A percentile compares a stretch with the other conserved stretches of the same genome.
Evolutionary conservation across 257 asterid genomes (phyloP).

Genomic region (Capsicum pubescens): DNA sequence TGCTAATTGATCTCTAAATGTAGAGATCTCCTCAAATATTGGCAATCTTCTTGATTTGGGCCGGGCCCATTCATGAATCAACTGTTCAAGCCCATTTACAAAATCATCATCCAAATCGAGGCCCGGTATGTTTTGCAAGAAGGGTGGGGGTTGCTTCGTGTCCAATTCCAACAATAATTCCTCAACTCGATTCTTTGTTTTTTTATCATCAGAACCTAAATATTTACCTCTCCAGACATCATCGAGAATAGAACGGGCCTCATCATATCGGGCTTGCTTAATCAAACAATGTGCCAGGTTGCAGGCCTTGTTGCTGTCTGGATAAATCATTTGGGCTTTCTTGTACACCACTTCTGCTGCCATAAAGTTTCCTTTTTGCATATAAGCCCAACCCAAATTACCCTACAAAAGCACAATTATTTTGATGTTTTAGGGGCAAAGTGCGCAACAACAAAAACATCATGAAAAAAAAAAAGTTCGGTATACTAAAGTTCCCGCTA

Average conservation of each 20-base stretch:
- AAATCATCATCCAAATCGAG: constrained; percentile 63
- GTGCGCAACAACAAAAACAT: no score
- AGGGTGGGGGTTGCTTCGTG: constrained; percentile 33
- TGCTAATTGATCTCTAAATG: constrained; percentile 77
- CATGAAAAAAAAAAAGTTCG: no score
- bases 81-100: constrained; percentile 42
- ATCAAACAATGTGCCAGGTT: constrained; percentile 78
- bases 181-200: constrained; percentile 54
- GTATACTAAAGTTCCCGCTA: no score
- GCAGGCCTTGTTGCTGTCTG: constrained; percentile 83
- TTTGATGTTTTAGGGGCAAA: background rate
- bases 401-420: constrained; percentile 44
- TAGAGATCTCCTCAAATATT: constrained; percentile 80
- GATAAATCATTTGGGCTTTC: constrained; percentile 87
- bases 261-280: constrained; percentile 61
- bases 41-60: constrained; percentile 81
- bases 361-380: constrained; percentile 74
- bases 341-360: constrained; percentile 88
- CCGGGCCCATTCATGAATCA: constrained; percentile 60
- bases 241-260: constrained; percentile 62
- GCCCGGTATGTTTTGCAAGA: constrained; percentile 34
- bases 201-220: constrained; percentile 65
- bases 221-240: constrained; percentile 60
- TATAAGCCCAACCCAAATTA: constrained; percentile 91
- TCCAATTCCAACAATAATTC: constrained; percentile 55